These are phyloP conservation scores for Tetrahymena borealis DNA, from an alignment of 73 alveolate genomes.

Conservation along the genomic window DNA sequence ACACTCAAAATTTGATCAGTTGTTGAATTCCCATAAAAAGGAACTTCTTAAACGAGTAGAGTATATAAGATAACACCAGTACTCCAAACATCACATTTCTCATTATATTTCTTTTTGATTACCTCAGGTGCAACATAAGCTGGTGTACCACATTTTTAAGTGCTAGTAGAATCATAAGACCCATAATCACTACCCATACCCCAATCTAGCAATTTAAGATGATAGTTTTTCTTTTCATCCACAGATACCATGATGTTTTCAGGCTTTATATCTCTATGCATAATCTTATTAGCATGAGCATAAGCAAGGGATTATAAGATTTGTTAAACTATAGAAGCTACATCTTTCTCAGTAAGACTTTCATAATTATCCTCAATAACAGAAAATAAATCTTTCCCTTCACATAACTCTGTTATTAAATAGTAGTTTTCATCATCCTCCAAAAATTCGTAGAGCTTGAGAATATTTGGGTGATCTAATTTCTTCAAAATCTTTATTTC, in stretches of 20 bases:
- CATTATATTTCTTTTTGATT: background rate
- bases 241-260: background rate
- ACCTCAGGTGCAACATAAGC: background rate
- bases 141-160: background rate
- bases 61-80: background rate
- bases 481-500: background rate
- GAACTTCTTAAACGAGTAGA: background rate
- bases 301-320: background rate
- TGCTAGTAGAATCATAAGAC: background rate
- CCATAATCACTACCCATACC: background rate
- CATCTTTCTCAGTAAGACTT: background rate
- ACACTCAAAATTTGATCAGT: background rate
- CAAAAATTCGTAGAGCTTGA: background rate
- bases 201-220: background rate
- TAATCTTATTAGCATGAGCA: background rate
- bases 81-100: background rate
- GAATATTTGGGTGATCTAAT: background rate
- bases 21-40: background rate
- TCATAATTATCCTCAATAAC: background rate
- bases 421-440: background rate
- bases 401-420: background rate
- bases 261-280: conserved; percentile 14
- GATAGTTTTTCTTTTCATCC: background rate
- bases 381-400: background rate
- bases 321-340: background rate